Evolutionary conservation across 257 asterid species (phyloP).

Genomic region (Lycium ferocissimum): DNA sequence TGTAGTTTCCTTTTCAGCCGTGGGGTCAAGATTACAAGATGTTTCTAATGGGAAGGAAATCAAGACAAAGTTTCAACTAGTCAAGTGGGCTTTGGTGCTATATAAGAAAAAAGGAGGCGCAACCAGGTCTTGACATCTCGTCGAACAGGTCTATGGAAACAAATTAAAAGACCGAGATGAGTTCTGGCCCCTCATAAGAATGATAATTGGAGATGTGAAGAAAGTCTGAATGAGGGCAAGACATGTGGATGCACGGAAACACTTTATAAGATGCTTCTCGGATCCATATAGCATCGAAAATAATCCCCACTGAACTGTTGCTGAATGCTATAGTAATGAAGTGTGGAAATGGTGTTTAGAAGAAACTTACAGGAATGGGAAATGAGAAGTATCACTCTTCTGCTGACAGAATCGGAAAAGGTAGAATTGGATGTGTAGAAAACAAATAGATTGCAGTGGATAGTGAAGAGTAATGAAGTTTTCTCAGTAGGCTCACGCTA

Average conservation of each 20-base stretch:
- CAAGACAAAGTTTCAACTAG: constrained; percentile 20
- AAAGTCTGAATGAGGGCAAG: background rate
- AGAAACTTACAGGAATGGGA: background rate
- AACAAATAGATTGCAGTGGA: constrained; percentile 10
- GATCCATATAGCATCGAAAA: background rate
- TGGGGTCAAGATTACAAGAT: background rate
- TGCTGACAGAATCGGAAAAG: background rate
- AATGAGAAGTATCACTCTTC: constrained; percentile 14
- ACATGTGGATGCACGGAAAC: background rate
- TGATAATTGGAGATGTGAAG: background rate
- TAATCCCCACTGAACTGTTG: constrained; percentile 10
- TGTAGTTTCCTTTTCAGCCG: no score
- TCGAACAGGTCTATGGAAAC: background rate
- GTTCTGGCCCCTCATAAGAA: constrained; percentile 17
- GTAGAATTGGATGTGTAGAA: constrained; percentile 10
- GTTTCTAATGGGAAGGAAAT: constrained; percentile 9
- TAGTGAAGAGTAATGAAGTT: background rate
- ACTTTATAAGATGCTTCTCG: background rate
- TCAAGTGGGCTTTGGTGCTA: background rate
- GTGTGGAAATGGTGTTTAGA: background rate
- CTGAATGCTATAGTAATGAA: background rate
- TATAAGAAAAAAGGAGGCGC: background rate
- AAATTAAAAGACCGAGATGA: background rate
- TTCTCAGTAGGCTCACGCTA: background rate
- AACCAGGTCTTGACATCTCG: background rate